Percentiles rank a stretch among this genome's conserved stretches.
These are phyloP conservation scores for Coemansia sp. DNA, from an alignment of 192 early-diverging fungal species.

Conservation along the genomic window DNA sequence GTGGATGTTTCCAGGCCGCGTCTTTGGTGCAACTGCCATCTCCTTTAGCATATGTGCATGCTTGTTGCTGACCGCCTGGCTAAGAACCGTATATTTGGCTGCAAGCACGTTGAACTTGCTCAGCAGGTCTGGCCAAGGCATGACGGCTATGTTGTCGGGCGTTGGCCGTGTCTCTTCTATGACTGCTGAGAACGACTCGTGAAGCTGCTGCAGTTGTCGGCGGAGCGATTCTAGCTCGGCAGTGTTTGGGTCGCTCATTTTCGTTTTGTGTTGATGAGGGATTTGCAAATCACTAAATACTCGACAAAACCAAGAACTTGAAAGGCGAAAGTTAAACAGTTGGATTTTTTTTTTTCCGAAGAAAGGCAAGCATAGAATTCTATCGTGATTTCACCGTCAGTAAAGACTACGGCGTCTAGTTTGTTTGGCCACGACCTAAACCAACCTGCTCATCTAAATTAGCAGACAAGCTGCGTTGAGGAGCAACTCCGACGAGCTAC, in stretches of 20 bases:
- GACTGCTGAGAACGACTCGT: slow-evolving; percentile 47
- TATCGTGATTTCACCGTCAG: too few species aligned
- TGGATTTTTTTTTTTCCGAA: too few species aligned
- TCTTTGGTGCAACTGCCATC: slow-evolving; percentile 46
- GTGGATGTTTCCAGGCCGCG: slow-evolving; percentile 39
- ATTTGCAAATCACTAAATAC: neutral
- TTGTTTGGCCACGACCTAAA: too few species aligned
- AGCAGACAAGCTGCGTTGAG: too few species aligned
- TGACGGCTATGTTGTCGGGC: slow-evolving; percentile 38
- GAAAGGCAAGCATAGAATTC: too few species aligned
- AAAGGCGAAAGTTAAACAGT: too few species aligned
- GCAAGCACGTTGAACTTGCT: slow-evolving; percentile 58
- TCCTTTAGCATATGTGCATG: slow-evolving; percentile 39
- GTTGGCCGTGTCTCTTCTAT: slow-evolving; percentile 51
- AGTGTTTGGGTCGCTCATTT: slow-evolving; percentile 33
- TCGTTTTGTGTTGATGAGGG: neutral
- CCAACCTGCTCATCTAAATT: too few species aligned
- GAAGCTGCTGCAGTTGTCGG: slow-evolving; percentile 53
- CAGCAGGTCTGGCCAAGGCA: slow-evolving; percentile 52
- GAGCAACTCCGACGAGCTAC: too few species aligned
- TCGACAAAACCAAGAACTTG: too few species aligned
- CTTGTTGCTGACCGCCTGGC: slow-evolving; percentile 40
- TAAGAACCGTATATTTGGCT: slow-evolving; percentile 48
- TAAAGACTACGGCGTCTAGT: too few species aligned
- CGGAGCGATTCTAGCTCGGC: slow-evolving; percentile 54